Evolutionary conservation across 352 stramenopile genomes (phyloP).

Genomic region (Pythium myriotylum): DNA sequence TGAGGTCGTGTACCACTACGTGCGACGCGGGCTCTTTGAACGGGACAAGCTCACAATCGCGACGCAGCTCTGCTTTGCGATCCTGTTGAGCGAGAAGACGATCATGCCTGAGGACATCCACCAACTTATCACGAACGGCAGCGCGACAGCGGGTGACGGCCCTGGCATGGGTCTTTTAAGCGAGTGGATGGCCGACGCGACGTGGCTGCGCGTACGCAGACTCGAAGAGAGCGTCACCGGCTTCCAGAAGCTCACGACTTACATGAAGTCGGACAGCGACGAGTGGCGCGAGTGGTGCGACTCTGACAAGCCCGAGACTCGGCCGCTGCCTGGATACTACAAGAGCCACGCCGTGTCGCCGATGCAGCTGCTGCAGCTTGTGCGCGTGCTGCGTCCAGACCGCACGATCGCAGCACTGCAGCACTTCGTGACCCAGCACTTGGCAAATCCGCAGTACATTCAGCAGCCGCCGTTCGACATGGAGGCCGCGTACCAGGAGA

Average conservation of each 20-base stretch:
- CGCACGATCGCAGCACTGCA: constrained; percentile 75
- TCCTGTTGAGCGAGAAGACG: constrained; percentile 79
- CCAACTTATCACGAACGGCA: constrained; percentile 75
- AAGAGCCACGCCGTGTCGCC: constrained; percentile 41
- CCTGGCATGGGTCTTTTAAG: constrained; percentile 88
- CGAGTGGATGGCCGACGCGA: constrained; percentile 90
- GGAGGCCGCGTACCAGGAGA: constrained; percentile 87
- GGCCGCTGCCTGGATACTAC: constrained; percentile 90
- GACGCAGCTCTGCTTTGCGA: constrained; percentile 92
- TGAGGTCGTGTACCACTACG: constrained; percentile 94
- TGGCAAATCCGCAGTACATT: constrained; percentile 59
- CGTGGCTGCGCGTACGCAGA: constrained; percentile 91
- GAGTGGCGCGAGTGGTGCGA: constrained; percentile 97
- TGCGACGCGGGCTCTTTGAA: constrained; percentile 93
- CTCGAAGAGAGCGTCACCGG: constrained; percentile 83
- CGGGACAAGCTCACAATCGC: constrained; percentile 93
- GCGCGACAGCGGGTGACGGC: constrained; percentile 32
- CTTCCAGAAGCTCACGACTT: constrained; percentile 92
- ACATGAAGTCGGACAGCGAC: constrained; percentile 94
- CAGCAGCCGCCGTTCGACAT: constrained; percentile 90
- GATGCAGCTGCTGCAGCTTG: constrained; percentile 72
- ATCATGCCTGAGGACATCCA: constrained; percentile 57
- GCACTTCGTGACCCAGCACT: constrained; percentile 57
- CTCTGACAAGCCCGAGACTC: constrained; percentile 87
- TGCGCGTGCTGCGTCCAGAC: constrained; percentile 85